Base-by-base conservation (phyloP, 305 asterid species). In the Fraxinus floribunda region DNA sequence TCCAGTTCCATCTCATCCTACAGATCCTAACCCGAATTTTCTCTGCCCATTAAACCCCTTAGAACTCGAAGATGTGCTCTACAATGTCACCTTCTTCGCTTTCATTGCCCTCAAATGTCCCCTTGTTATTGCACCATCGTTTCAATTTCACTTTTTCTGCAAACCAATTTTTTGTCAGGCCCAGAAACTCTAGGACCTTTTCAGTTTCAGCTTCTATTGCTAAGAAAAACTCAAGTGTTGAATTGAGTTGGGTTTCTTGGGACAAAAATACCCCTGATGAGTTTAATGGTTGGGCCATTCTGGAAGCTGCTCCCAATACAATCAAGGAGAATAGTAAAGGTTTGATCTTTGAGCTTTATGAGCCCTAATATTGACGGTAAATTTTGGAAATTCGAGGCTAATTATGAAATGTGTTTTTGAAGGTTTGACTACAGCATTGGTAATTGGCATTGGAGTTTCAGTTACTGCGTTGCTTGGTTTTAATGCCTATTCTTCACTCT, bases 221-320 rank as follows among this genome's bases (percentile, higher is more conserved):
- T 44, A 86, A 89, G 82, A 87, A 87, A 62, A 83, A 85, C 5
- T 84, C 90, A 73, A 76, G 77, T 79, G 76, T 81, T 81, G 89
- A 85, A 20, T 29, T 88, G 29, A 90, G 95, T 8, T 93, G 97
- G 97, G 64, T n/a, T 30, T 79, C 87, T 34, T 86, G 90, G 84
- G 93, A 90, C n/a, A 79, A 57, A 30, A 83, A 41, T 86, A 85
- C 76, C 16, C 34, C 84, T 8, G 91, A 91, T 79, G 94, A 88
- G 74, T 93, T 84, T 85, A 95, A 95, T 89, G 98, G 99, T n/a
- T 95, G 99, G 98, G 95, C 85, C 82, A 81, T 89, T 77, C 87
- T 80, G 39, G 90, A 90, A 84, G 57, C 92, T 84, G 83, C 90
- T 83, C 83, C 87, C 7, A 24, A 62, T 32, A 80, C 83, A 13